Percentiles rank a stretch among this genome's conserved stretches.
Conservation (phyloP, 164 flowering plant genomes). For the Dillenia turbinata region DNA sequence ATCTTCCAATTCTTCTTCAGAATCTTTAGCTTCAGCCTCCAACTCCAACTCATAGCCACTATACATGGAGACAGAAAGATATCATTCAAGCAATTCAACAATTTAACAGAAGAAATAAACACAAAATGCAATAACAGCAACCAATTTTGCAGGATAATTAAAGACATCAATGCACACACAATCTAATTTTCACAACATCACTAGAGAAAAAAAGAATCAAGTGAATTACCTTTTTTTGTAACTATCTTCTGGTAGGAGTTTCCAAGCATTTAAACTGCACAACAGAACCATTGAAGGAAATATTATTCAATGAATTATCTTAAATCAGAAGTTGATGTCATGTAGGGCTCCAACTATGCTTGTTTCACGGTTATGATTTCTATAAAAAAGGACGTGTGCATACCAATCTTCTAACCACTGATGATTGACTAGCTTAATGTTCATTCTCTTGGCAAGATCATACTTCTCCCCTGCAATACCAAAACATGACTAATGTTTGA, state of each 20-base stretch:
- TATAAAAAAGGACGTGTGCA: neutral
- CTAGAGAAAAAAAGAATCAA: neutral
- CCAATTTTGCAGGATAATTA: neutral
- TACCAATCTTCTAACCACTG: slow-evolving; percentile 97
- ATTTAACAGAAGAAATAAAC: too few relatives aligned
- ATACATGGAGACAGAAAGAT: slow-evolving; percentile 5
- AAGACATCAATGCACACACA: neutral
- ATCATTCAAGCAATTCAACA: too few relatives aligned
- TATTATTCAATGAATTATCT: neutral
- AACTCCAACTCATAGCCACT: slow-evolving; percentile 91
- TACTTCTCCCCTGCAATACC: slow-evolving; percentile 76
- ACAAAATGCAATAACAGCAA: too few relatives aligned
- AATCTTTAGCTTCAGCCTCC: slow-evolving; percentile 90
- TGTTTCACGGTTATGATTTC: neutral
- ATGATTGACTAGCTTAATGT: slow-evolving; percentile 85
- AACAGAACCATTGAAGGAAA: slow-evolving; percentile 2
- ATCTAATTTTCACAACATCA: neutral
- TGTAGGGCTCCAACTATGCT: too few relatives aligned
- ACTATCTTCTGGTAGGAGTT: slow-evolving; percentile 67
- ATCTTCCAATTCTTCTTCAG: slow-evolving; percentile 73
- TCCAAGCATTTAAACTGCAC: slow-evolving; percentile 84
- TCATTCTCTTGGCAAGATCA: slow-evolving; percentile 76
- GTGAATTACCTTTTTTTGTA: slow-evolving; percentile 67
- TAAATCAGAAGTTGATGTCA: neutral
- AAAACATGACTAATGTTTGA: too few relatives aligned